phyloP scores from a whole-genome alignment of 805 yeast species.

The Torulaspora franciscae region DNA sequence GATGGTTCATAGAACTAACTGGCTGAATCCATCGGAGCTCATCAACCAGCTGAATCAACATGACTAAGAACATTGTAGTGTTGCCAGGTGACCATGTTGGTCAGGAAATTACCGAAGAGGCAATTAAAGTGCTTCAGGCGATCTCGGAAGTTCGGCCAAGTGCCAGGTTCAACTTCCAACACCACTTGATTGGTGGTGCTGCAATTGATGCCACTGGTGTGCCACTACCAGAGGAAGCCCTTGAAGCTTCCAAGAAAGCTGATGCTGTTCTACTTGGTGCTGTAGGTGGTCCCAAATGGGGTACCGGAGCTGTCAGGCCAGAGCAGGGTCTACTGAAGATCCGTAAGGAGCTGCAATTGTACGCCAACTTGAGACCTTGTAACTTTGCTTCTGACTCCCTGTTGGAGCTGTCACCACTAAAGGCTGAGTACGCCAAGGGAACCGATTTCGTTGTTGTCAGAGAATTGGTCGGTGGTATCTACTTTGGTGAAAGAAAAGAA shows the following conservation, averaged over 20 bases:
- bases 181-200: constrained; percentile 95
- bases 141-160: constrained; percentile 54
- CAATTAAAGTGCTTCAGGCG: constrained; percentile 83
- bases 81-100: constrained; percentile 98
- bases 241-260: constrained; percentile 76
- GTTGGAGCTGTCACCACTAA: constrained; percentile 82
- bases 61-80: constrained; percentile 66
- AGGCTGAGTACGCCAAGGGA: constrained; percentile 78
- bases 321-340: constrained; percentile 94
- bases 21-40: not conserved
- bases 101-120: constrained; percentile 81
- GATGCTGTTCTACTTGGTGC: constrained; percentile 97
- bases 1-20: not conserved
- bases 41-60: not conserved
- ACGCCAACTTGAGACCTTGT: constrained; percentile 97
- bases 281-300: constrained; percentile 99
- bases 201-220: constrained; percentile 95
- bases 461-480: constrained; percentile 96
- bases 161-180: constrained; percentile 67
- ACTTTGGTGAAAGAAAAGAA: constrained; percentile 93
- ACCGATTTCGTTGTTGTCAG: constrained; percentile 91
- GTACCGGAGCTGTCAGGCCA: constrained; percentile 92
- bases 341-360: constrained; percentile 87
- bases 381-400: constrained; percentile 83
- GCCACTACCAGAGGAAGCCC: constrained; percentile 81